Base-by-base conservation (phyloP, 148 eudicot genomes). In the Nyssa sinensis region DNA sequence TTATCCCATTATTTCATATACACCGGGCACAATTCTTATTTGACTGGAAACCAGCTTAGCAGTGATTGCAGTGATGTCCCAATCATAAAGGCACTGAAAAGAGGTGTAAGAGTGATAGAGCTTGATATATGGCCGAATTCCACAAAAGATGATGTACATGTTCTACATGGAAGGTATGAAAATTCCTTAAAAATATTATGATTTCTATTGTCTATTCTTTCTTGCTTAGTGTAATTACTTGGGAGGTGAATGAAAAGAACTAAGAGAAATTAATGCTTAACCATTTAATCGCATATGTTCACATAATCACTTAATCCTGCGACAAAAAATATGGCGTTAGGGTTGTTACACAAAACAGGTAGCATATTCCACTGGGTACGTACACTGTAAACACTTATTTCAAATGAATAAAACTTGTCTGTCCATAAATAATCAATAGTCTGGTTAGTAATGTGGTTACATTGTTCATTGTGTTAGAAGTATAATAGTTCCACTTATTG, bases 71-170 rank as follows among this genome's bases (percentile, higher is more conserved):
- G 98, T 75, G 94, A 83, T 49, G 84, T 81, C 28, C 93, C 93
- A 16, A 82, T 94, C 32, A 87, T 89, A 61, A 82, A 83, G 73
- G 93, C 98, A 66, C 74, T 94, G 70, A 67, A 84, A 73, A 84
- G 80, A 70, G 98, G 98, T 16, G 97, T 94, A 34, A 84, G 95
- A 76, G 98, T 91, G 10, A 90, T 94, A 34, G 97, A 94, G 83
- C 91, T 94, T 67, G 98, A 94, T 83, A 61, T 94, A 21, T 94
- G 98, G 98, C 93, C 97, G 62, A 91, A 84, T 67, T 80, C 89
- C 47, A 58, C 84, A 9, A 86, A 84, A 72, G 93, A 87, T 77
- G 81, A 83, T 59, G 85, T 94, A 57, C 78, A 83, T 59, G 97
- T 94, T 78, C 81, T 85, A 75, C 98, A 94, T 79, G 90, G 95